A percentile compares a stretch with the other conserved stretches of the same genome.
phyloP scores from a whole-genome alignment of 2,329 filamentous ascomycete genomes.

The Thelonectria discophora region DNA sequence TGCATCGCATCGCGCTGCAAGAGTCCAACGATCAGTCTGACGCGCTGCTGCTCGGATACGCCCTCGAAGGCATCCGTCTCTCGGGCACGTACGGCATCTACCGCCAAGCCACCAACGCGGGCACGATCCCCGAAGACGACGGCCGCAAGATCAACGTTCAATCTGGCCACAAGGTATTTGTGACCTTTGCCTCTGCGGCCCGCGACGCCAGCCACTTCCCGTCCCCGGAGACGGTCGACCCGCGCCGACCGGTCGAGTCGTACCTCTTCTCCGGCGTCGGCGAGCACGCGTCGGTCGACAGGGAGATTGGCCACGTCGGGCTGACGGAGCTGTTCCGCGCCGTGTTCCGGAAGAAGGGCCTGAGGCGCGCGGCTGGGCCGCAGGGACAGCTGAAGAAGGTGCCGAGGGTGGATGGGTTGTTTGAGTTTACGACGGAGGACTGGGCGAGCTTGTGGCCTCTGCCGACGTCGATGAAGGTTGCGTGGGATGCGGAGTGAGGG shows the following conservation, averaged over 20 bases:
- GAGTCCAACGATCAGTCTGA: conserved; percentile 67
- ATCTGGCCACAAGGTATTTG: conserved; percentile 68
- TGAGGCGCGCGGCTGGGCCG: conserved; percentile 68
- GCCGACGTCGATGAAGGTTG: conserved; percentile 63
- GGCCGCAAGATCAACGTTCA: conserved; percentile 60
- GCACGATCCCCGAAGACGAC: conserved; percentile 61
- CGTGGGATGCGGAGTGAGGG: conserved; percentile 54
- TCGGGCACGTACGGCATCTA: conserved; percentile 69
- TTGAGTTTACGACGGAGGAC: conserved; percentile 72
- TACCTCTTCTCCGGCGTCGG: conserved; percentile 74
- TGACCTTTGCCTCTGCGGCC: conserved; percentile 67
- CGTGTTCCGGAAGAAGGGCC: conserved; percentile 67
- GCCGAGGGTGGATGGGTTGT: conserved; percentile 61
- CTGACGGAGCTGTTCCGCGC: conserved; percentile 74
- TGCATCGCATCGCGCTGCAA: conserved; percentile 67
- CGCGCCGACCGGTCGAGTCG: conserved; percentile 67
- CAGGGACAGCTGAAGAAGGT: conserved; percentile 76
- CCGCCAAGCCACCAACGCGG: conserved; percentile 60
- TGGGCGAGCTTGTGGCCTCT: conserved; percentile 61
- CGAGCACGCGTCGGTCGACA: conserved; percentile 69
- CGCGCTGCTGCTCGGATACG: conserved; percentile 72
- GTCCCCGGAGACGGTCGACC: conserved; percentile 66
- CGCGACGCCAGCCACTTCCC: conserved; percentile 69
- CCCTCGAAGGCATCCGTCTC: conserved; percentile 76
- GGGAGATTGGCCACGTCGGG: conserved; percentile 67